Conservation (phyloP, 1,284 basidiomycete genomes). For the Malassezia cuniculi region DNA sequence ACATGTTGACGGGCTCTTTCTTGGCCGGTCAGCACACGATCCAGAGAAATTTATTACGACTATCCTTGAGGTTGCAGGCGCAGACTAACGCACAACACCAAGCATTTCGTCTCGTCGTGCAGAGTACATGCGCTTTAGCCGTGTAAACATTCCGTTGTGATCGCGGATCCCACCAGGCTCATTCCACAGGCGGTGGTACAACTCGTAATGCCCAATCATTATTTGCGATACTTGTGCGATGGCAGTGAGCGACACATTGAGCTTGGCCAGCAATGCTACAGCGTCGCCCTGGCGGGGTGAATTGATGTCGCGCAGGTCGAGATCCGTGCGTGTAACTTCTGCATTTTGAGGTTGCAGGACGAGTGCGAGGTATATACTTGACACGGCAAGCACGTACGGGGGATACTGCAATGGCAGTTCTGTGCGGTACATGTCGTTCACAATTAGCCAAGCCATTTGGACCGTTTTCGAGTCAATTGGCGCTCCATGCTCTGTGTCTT, state of each 20-base stretch:
- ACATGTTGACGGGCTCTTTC: constrained; percentile 35
- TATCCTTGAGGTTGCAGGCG: constrained; percentile 20
- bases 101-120: neutral
- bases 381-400: constrained; percentile 81
- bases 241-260: constrained; percentile 70
- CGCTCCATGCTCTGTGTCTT: no score
- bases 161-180: no score
- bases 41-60: constrained; percentile 29
- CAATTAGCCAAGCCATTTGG: constrained; percentile 61
- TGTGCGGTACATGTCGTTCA: constrained; percentile 89
- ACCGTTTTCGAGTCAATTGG: constrained; percentile 34
- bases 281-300: constrained; percentile 3
- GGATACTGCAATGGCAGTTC: constrained; percentile 80
- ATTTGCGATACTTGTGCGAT: constrained; percentile 80
- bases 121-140: constrained; percentile 9
- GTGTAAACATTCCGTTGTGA: constrained; percentile 2
- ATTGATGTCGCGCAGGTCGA: no score
- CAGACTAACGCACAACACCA: neutral
- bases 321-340: constrained; percentile 1
- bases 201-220: constrained; percentile 71
- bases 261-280: constrained; percentile 65
- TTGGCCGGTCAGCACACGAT: constrained; percentile 36
- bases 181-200: constrained; percentile 37
- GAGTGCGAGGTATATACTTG: constrained; percentile 63
- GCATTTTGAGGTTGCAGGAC: constrained; percentile 16